A percentile compares a stretch with the other conserved stretches of the same genome.
Conservation (phyloP, 148 eudicot species). For the Linanthus parryae region DNA sequence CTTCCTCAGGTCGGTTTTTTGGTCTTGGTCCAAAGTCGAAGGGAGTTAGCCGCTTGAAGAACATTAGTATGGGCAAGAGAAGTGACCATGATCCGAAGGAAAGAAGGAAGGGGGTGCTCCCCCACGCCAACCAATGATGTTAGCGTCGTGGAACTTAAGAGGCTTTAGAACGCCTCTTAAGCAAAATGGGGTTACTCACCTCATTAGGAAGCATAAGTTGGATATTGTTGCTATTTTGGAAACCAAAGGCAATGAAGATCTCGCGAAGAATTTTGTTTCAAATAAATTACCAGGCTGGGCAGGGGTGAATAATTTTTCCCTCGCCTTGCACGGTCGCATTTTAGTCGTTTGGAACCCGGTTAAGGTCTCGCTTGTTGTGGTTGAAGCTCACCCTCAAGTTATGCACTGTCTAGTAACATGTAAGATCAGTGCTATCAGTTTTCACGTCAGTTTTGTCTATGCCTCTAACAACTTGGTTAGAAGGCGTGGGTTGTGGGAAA, state of each 20-base stretch:
- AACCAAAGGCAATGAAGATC: background rate
- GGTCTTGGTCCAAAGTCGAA: too few species aligned
- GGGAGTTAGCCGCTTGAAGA: too few species aligned
- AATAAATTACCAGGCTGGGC: background rate
- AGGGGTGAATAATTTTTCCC: background rate
- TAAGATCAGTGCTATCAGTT: too few species aligned
- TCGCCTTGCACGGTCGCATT: background rate
- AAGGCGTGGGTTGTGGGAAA: background rate
- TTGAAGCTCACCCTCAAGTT: background rate
- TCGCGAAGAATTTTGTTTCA: background rate
- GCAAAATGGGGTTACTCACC: background rate
- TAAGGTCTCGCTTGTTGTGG: background rate
- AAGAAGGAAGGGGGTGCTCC: too few species aligned
- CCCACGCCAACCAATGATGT: too few species aligned
- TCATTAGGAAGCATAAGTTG: background rate
- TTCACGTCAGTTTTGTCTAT: background rate
- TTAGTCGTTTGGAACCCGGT: background rate
- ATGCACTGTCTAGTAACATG: background rate
- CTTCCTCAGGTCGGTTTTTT: too few species aligned
- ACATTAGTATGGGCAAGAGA: too few species aligned
- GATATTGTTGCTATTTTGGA: background rate
- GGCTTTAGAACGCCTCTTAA: background rate
- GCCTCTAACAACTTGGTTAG: background rate
- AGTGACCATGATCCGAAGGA: too few species aligned
- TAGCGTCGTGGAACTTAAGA: background rate